Conservation (phyloP, 169 alveolate species). For the Plasmodium knowlesi region DNA sequence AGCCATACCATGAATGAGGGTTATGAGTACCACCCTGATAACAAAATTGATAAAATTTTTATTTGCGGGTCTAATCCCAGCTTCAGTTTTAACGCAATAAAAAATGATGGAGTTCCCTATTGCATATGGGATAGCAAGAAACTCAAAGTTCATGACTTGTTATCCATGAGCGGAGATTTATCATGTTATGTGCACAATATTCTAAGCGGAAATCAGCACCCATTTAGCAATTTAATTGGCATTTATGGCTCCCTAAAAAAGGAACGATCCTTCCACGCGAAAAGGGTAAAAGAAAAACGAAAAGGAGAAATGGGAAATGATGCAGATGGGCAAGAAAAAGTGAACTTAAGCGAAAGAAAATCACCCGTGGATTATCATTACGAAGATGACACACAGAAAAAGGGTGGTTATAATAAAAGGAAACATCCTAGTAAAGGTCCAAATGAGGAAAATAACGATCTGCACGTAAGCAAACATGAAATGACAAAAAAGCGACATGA, state of each 20-base stretch:
- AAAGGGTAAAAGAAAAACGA: slow-evolving; percentile 19
- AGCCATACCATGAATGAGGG: slow-evolving; percentile 6
- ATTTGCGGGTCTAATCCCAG: slow-evolving; percentile 62
- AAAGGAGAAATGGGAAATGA: slow-evolving; percentile 49
- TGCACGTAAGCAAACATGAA: slow-evolving; percentile 31
- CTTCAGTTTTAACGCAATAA: slow-evolving; percentile 66
- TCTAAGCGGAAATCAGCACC: slow-evolving; percentile 72
- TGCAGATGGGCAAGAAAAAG: slow-evolving; percentile 20
- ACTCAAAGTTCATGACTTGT: slow-evolving; percentile 59
- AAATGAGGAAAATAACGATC: not conserved
- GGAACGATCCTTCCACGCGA: not conserved
- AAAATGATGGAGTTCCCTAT: slow-evolving; percentile 41
- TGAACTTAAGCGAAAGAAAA: not conserved
- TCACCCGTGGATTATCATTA: not conserved
- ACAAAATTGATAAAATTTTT: slow-evolving; percentile 73
- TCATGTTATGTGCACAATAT: slow-evolving; percentile 43
- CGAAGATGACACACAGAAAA: slow-evolving; percentile 5
- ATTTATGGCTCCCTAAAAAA: slow-evolving; percentile 73
- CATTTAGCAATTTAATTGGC: slow-evolving; percentile 58
- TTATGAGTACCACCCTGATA: slow-evolving; percentile 63
- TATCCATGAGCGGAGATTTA: slow-evolving; percentile 27
- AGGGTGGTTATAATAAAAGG: slow-evolving; percentile 63
- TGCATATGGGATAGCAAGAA: slow-evolving; percentile 75
- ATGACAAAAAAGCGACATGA: slow-evolving; percentile 28
- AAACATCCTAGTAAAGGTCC: slow-evolving; percentile 70